phyloP scores from a whole-genome alignment of 2,329 filamentous ascomycete genomes.

The Akanthomyces muscarius region DNA sequence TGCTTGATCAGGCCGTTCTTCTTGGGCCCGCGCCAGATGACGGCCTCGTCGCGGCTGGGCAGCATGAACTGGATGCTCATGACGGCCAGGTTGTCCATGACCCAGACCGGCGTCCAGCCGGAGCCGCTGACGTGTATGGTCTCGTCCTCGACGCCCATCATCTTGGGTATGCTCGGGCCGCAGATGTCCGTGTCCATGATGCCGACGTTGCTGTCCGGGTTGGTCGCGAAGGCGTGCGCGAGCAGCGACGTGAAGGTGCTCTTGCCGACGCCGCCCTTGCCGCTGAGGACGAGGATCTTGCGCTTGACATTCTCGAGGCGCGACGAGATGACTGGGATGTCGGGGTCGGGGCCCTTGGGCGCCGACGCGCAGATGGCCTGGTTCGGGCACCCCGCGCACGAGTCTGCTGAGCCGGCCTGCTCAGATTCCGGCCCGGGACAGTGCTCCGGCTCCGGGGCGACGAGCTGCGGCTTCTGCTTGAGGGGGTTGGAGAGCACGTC shows the following conservation, averaged over 20 bases:
- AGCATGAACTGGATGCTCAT: slow-evolving; percentile 99
- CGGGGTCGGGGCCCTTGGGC: slow-evolving; percentile 91
- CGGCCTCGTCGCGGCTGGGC: slow-evolving; percentile 85
- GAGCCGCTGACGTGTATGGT: slow-evolving; percentile 85
- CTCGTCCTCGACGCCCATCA: slow-evolving; percentile 95
- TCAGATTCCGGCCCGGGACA: slow-evolving; percentile 87
- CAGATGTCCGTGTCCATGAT: slow-evolving; percentile 99
- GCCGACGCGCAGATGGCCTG: slow-evolving; percentile 91
- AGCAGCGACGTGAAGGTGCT: slow-evolving; percentile 88
- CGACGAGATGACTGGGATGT: slow-evolving; percentile 81
- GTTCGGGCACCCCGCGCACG: slow-evolving; percentile 93
- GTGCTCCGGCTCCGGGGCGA: slow-evolving; percentile 94
- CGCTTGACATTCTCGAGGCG: slow-evolving; percentile 79
- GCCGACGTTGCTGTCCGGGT: slow-evolving; percentile 74
- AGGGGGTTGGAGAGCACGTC: slow-evolving; percentile 73
- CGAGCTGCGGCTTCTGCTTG: slow-evolving; percentile 75
- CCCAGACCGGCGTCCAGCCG: slow-evolving; percentile 95
- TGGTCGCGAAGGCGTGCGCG: slow-evolving; percentile 81
- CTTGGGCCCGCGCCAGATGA: slow-evolving; percentile 97
- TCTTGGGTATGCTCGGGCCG: slow-evolving; percentile 93
- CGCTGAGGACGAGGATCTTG: slow-evolving; percentile 88
- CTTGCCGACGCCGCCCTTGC: slow-evolving; percentile 96
- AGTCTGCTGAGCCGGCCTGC: slow-evolving; percentile 66
- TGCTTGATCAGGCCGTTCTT: slow-evolving; percentile 99
- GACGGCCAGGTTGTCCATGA: slow-evolving; percentile 85